A percentile compares a stretch with the other conserved stretches of the same genome.
Evolutionary conservation across 306 rosid species (phyloP).

Genomic region (Coriaria nepalensis): DNA sequence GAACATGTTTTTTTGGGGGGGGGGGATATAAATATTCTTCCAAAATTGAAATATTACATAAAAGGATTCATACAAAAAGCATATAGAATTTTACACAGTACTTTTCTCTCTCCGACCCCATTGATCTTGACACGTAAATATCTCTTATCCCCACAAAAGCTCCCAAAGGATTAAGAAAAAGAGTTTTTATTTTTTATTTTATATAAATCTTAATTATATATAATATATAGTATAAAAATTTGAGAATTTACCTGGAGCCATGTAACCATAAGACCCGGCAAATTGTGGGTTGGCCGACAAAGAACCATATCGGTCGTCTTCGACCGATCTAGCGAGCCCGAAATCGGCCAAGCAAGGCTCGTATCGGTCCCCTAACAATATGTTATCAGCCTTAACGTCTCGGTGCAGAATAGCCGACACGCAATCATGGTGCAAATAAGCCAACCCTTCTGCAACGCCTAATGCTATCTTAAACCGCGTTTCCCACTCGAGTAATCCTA

Average conservation of each 20-base stretch:
- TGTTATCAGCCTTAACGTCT: slow-evolving; percentile 71
- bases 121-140: no score
- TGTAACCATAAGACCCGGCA: slow-evolving; percentile 90
- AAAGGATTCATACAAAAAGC: no score
- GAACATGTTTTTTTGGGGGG: no score
- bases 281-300: slow-evolving; percentile 59
- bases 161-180: no score
- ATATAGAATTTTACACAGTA: no score
- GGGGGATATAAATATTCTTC: no score
- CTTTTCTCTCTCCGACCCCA: no score
- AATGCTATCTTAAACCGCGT: slow-evolving; percentile 74
- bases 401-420: slow-evolving; percentile 92
- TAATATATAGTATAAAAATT: no score
- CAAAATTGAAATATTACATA: no score
- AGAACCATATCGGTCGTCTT: slow-evolving; percentile 37
- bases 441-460: slow-evolving; percentile 76
- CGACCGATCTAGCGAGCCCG: slow-evolving; percentile 74
- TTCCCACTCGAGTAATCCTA: slow-evolving; percentile 70
- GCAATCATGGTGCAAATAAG: slow-evolving; percentile 84
- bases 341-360: slow-evolving; percentile 88
- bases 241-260: slow-evolving; percentile 61
- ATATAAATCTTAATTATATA: no score
- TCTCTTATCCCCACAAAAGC: no score
- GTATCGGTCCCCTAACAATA: slow-evolving; percentile 54
- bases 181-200: no score